Percentiles rank a stretch among this genome's conserved stretches.
Evolutionary conservation across 2,329 filamentous ascomycete species (phyloP).

Genomic region (Sphaerulina musiva): DNA sequence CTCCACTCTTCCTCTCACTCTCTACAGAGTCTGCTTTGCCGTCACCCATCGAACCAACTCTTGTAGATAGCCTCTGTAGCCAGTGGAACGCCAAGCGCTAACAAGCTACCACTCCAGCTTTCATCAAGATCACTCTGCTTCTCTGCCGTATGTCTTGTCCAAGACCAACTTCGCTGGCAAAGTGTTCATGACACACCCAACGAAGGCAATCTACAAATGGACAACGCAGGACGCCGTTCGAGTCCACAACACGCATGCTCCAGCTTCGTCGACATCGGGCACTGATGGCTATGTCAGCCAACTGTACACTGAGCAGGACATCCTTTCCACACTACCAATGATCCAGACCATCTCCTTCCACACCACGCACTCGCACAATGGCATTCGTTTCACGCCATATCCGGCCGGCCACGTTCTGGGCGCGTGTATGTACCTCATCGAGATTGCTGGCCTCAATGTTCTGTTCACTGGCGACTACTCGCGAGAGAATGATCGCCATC

Average conservation of each 20-base stretch:
- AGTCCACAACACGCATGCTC: conserved; percentile 52
- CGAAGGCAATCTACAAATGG: conserved; percentile 99
- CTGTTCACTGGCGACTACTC: conserved; percentile 98
- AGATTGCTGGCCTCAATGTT: conserved; percentile 93
- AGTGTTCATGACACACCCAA: conserved; percentile 98
- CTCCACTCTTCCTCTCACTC: conserved; percentile 8
- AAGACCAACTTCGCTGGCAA: conserved; percentile 97
- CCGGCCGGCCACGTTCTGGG: conserved; percentile 96
- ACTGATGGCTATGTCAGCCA: conserved; percentile 49
- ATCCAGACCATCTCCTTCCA: conserved; percentile 99
- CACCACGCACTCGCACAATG: conserved; percentile 94
- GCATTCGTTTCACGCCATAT: conserved; percentile 92
- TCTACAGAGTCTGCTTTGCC: conserved; percentile 16
- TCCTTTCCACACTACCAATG: conserved; percentile 82
- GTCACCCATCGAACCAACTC: conserved; percentile 4
- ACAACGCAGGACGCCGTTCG: conserved; percentile 94
- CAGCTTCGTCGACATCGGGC: conserved; percentile 23
- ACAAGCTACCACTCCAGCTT: conserved; percentile 57
- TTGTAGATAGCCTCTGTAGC: background rate
- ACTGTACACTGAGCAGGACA: conserved; percentile 91
- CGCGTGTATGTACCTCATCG: conserved; percentile 95
- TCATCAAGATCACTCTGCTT: conserved; percentile 96
- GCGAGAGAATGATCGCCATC: conserved; percentile 86
- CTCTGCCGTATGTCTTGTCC: conserved; percentile 91
- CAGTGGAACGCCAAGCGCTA: background rate